Conservation (phyloP, 352 stramenopile species). For the Pythium oligandrum region DNA sequence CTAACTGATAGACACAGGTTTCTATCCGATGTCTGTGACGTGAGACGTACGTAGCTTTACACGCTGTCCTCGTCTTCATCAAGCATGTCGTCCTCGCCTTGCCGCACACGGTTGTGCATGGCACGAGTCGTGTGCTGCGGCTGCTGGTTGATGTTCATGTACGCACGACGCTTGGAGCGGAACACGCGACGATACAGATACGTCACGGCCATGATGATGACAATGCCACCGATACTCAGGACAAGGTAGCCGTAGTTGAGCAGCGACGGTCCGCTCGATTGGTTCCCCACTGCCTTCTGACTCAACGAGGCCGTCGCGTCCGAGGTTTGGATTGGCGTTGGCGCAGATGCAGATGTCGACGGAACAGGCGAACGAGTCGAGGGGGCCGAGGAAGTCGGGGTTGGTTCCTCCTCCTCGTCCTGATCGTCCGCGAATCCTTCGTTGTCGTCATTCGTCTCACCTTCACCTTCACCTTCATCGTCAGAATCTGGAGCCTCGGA, state of each 20-base stretch:
- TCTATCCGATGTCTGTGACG: too few species aligned
- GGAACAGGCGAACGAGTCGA: not conserved
- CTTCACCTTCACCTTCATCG: slow-evolving; percentile 12
- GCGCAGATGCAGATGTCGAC: not conserved
- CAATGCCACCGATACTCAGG: slow-evolving; percentile 49
- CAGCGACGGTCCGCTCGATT: slow-evolving; percentile 22
- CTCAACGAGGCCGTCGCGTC: too few species aligned
- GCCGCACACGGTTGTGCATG: slow-evolving; percentile 22
- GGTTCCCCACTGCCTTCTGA: too few species aligned
- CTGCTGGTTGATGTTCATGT: slow-evolving; percentile 68
- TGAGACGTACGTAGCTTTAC: too few species aligned
- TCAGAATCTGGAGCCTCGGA: not conserved
- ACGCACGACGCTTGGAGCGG: slow-evolving; percentile 42
- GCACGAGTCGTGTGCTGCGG: slow-evolving; percentile 23
- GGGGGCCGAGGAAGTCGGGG: too few species aligned
- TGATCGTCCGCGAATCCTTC: slow-evolving; percentile 20
- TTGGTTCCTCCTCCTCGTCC: slow-evolving; percentile 2
- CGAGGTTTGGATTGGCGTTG: not conserved
- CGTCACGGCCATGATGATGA: slow-evolving; percentile 53
- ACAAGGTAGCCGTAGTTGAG: slow-evolving; percentile 60
- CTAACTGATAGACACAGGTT: too few species aligned
- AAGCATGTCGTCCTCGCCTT: slow-evolving; percentile 32
- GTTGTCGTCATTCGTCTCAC: slow-evolving; percentile 18
- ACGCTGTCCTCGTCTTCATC: not conserved
- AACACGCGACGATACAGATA: slow-evolving; percentile 76